A percentile compares a stretch with the other conserved stretches of the same genome.
phyloP scores from a whole-genome alignment of 225 moss, liverwort and hornwort genomes.

The Bryoerythrophyllum caledonicum region DNA sequence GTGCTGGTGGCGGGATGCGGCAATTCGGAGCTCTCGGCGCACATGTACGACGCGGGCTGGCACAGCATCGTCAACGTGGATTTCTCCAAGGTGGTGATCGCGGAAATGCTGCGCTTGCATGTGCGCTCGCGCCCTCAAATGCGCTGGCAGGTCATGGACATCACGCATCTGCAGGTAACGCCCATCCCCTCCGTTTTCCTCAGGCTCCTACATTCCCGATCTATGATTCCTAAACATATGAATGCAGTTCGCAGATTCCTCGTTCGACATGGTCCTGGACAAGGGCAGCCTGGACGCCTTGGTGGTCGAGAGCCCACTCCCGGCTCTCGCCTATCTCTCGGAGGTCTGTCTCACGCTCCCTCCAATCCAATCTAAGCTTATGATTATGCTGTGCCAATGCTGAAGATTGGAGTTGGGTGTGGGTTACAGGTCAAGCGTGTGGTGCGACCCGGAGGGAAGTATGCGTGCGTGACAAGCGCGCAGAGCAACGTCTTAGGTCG shows the following conservation, averaged over 20 bases:
- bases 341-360: conserved; percentile 52
- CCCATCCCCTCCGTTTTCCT: not conserved
- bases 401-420: conserved; percentile 1
- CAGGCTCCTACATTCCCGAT: not conserved
- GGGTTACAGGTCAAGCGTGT: conserved; percentile 79
- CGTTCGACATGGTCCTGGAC: conserved; percentile 79
- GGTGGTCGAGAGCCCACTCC: conserved; percentile 39
- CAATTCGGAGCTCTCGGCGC: conserved; percentile 79
- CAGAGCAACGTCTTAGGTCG: conserved; percentile 74
- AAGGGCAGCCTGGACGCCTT: conserved; percentile 88
- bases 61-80: conserved; percentile 70
- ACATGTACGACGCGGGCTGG: conserved; percentile 89
- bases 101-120: conserved; percentile 86
- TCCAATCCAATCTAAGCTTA: not conserved
- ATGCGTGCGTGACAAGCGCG: conserved; percentile 78
- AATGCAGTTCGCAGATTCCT: conserved; percentile 71
- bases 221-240: conserved; percentile 7
- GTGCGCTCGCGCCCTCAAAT: conserved; percentile 78
- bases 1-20: conserved; percentile 71
- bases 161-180: conserved; percentile 76
- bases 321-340: conserved; percentile 66
- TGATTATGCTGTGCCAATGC: not conserved
- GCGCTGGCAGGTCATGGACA: conserved; percentile 97
- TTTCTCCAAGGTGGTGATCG: conserved; percentile 85
- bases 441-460: conserved; percentile 71